Evolutionary conservation across 495 filamentous ascomycete species (phyloP), one percentile per base, ranked within the genome.

Genomic region (Xylaria sp.): DNA sequence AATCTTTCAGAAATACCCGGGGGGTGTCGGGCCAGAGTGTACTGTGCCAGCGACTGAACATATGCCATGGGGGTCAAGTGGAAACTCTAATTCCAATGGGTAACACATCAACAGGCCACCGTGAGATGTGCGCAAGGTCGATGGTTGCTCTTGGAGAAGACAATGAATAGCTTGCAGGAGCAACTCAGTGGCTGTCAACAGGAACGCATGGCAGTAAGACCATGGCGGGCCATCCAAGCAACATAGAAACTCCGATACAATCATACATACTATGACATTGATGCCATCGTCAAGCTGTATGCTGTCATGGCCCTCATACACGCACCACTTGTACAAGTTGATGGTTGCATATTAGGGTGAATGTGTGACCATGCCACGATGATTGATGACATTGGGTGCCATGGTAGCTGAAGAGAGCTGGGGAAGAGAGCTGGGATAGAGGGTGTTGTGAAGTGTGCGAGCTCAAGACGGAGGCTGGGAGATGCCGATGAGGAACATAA

Each of bases 321-420:
- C 58, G 35, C 6, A 43, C 15, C 46, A n/a, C 40, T 33, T 31
- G 37, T 40, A 5, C 24, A 35, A 9, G 17, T 64, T 64, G 37
- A 26, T 8, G 37, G 43, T 41, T 14, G 59, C 26, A 26, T 37
- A 31, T 0, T 1, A 40, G 37, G 19, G 8, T 31, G 52, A 2
- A 21, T 21, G 33, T 59, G 33, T 59, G 31, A 37, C 57, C 33
- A 59, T 59, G 33, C 12, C 33, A 59, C 57, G n/a, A 59, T 19
- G 2, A 11, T 21, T 59, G 57, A 21, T 59, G 52, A 31, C 14
- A 26, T 55, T 31, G 7, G 26, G 52, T 31, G 52, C 2, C 12
- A 17, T 55, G 52, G 31, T 59, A 12, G 57, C 57, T 33, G 7
- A 14, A 11, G 31, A 33, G 31, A 59, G 9, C 12, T 14, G 50